Conservation (phyloP, 2,329 filamentous ascomycete species). For the Venturiaceae sp. region DNA sequence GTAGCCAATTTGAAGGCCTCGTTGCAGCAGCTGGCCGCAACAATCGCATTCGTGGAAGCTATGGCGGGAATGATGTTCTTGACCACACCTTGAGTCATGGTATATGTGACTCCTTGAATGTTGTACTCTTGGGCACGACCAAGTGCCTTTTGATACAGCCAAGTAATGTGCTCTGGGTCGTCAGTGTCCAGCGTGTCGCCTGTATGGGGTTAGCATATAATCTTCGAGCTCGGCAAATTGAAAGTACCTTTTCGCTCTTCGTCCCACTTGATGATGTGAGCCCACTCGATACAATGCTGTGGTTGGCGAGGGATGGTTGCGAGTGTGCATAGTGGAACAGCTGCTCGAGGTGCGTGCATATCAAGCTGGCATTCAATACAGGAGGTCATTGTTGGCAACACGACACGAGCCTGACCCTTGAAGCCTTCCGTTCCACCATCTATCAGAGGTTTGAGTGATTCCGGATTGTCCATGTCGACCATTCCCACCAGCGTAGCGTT, state of each 20-base stretch:
- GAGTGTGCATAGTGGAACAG: slow-evolving; percentile 91
- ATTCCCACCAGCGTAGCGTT: slow-evolving; percentile 87
- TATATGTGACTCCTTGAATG: slow-evolving; percentile 88
- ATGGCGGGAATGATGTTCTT: slow-evolving; percentile 99
- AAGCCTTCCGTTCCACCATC: slow-evolving; percentile 97
- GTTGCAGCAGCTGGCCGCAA: slow-evolving; percentile 91
- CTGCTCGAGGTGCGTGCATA: slow-evolving; percentile 96
- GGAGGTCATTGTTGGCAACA: slow-evolving; percentile 83
- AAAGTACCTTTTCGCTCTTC: slow-evolving; percentile 37
- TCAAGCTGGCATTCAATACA: slow-evolving; percentile 98
- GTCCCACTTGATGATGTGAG: slow-evolving; percentile 96
- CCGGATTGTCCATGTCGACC: slow-evolving; percentile 73
- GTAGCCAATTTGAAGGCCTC: slow-evolving; percentile 94
- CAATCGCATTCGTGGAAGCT: slow-evolving; percentile 92
- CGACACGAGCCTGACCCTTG: slow-evolving; percentile 91
- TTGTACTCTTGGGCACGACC: slow-evolving; percentile 76
- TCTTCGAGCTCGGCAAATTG: too few species aligned
- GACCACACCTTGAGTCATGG: slow-evolving; percentile 91
- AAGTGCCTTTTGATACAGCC: slow-evolving; percentile 82
- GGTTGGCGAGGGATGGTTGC: slow-evolving; percentile 94
- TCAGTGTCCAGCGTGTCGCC: slow-evolving; percentile 88
- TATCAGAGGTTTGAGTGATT: slow-evolving; percentile 85
- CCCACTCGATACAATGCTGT: slow-evolving; percentile 98
- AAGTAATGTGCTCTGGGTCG: slow-evolving; percentile 93
- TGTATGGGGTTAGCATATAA: neutral